Evolutionary conservation across 192 early-diverging fungal species (phyloP), one percentile per base, ranked within the genome.

Genomic region (Physocladia obscura): DNA sequence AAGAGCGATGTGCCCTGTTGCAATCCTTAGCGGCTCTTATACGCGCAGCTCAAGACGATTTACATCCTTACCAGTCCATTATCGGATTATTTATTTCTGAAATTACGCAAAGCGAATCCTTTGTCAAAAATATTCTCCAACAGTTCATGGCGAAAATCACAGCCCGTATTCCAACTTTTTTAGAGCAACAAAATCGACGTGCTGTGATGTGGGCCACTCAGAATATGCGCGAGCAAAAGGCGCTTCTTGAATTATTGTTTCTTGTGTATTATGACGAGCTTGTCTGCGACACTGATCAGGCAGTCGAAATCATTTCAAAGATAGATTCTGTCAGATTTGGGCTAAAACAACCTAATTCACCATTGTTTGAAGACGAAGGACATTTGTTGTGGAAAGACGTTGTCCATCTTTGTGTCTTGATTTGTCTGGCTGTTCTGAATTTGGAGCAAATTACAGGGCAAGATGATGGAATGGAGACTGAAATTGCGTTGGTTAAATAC

Each of bases 211-310:
- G 77, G 77, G 71, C 76, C 30, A 69, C 59, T 32, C 77, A 82
- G 40, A 71, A 56, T 34, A 31, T 82, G 56, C 64, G 59, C 21
- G 81, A 82, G 51, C 81, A 82, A 50, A 21, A 37, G 30, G 52
- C 51, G 4, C 62, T 80, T 5, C 58, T 82, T 34, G 67, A 82
- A 34, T 58, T 79, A n/a, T 62, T 79, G 4, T 82, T 82, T 55
- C 34, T 76, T 15, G 31, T 79, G n/a, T 74, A 59, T 51, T 80
- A 79, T 57, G 67, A 70, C 37, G 35, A 36, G 27, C 27, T 54
- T 4, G 32, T 11, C 5, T 54, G 50, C 31, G 37, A 26, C 19
- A 34, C 65, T 22, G 37, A 31, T 5, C 6, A 38, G 4, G 65
- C 65, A 21, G 56, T 59, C 2, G 13, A 34, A 17, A 50, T 71